These are phyloP conservation scores for Isoetes engelmannii DNA, from an alignment of 83 land plant species.

Conservation along the genomic window DNA sequence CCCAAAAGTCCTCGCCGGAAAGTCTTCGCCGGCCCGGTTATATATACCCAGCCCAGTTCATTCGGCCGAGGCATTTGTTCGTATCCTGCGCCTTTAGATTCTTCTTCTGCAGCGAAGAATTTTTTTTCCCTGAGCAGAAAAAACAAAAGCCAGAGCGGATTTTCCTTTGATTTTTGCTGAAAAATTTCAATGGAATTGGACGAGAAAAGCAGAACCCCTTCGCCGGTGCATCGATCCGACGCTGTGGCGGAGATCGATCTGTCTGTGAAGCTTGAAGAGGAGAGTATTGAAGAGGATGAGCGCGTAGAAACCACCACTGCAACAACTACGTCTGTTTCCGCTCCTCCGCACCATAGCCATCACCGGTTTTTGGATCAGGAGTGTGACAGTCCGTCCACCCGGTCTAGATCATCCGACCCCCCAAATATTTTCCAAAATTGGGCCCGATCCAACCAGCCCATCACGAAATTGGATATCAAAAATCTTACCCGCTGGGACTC, in stretches of 20 bases:
- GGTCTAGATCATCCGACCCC: not conserved
- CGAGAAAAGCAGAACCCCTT: too few species aligned
- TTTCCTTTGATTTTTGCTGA: too few species aligned
- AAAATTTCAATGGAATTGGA: too few species aligned
- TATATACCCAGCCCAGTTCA: too few species aligned
- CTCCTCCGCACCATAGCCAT: not conserved
- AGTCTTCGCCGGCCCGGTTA: too few species aligned
- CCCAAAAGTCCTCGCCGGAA: too few species aligned
- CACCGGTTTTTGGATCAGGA: not conserved
- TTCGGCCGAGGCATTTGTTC: too few species aligned
- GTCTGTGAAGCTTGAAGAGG: slow-evolving; percentile 8
- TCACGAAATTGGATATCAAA: not conserved
- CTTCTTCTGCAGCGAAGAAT: too few species aligned
- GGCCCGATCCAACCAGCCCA: not conserved
- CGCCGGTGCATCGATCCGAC: not conserved
- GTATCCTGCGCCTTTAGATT: too few species aligned
- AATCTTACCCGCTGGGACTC: not conserved
- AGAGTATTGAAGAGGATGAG: slow-evolving; percentile 6
- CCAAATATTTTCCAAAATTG: slow-evolving; percentile 2
- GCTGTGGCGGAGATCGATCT: slow-evolving; percentile 1
- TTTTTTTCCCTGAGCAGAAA: too few species aligned
- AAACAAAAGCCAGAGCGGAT: too few species aligned
- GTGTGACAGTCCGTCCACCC: slow-evolving; percentile 4
- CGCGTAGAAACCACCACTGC: not conserved
- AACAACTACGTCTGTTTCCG: not conserved